Evolutionary conservation across 2,329 filamentous ascomycete species (phyloP).

Genomic region (Trichoderma breve): DNA sequence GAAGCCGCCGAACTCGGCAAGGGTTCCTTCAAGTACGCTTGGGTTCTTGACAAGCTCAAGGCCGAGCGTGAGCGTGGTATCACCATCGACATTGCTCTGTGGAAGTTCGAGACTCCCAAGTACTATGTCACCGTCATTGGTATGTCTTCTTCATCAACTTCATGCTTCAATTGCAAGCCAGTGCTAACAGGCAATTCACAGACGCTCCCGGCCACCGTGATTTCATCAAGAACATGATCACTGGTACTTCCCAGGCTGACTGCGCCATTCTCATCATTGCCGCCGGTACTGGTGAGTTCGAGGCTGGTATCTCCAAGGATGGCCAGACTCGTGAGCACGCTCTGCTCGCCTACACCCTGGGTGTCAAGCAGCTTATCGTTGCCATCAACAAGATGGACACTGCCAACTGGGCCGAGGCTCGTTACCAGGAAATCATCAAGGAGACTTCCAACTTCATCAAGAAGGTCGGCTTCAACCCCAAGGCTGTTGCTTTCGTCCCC

Average conservation of each 20-base stretch:
- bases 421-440: conserved; percentile 99
- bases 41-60: conserved; percentile 99
- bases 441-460: conserved; percentile 99
- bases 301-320: conserved; percentile 99
- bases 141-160: conserved; percentile 45
- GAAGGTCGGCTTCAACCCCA: conserved; percentile 99
- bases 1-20: conserved; percentile 99
- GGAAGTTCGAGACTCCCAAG: conserved; percentile 99
- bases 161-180: too few relatives aligned
- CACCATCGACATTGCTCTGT: conserved; percentile 99
- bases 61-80: conserved; percentile 99
- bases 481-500: conserved; percentile 95
- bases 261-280: conserved; percentile 99
- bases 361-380: conserved; percentile 99
- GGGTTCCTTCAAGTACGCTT: conserved; percentile 99
- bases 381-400: conserved; percentile 99
- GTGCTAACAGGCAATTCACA: conserved; percentile 31
- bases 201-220: conserved; percentile 99
- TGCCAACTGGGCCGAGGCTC: conserved; percentile 93
- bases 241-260: conserved; percentile 99
- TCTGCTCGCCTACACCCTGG: conserved; percentile 98
- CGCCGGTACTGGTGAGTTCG: conserved; percentile 99
- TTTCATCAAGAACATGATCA: conserved; percentile 99
- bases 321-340: conserved; percentile 99
- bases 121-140: conserved; percentile 98